Evolutionary conservation across 345 rosid genomes (phyloP).

Genomic region (sweet orange (Citrus sinensis)): DNA sequence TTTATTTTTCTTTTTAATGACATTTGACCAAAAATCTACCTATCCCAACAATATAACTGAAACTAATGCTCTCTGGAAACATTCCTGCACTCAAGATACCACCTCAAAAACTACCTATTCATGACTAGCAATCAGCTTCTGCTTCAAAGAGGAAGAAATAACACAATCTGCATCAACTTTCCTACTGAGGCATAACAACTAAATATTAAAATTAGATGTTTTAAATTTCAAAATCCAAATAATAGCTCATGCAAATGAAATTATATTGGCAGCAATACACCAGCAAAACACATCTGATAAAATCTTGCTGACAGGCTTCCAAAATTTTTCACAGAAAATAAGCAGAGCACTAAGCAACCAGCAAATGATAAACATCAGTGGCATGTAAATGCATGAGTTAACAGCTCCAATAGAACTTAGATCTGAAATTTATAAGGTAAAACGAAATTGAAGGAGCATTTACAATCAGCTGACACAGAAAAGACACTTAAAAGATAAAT

Average conservation of each 20-base stretch:
- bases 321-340: not conserved
- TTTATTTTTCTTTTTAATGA: too few species aligned
- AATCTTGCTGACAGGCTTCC: not conserved
- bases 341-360: not conserved
- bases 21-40: not conserved
- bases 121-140: not conserved
- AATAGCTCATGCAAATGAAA: not conserved
- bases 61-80: not conserved
- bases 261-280: not conserved
- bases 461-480: not conserved
- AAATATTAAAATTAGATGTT: not conserved
- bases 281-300: not conserved
- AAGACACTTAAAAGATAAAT: not conserved
- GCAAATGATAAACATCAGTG: not conserved
- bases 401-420: not conserved
- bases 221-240: not conserved
- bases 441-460: not conserved
- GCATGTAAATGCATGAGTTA: not conserved
- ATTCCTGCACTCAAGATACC: not conserved
- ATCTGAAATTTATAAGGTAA: not conserved
- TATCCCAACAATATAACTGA: not conserved
- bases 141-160: not conserved
- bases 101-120: not conserved
- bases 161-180: not conserved
- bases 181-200: not conserved